Evolutionary conservation across 805 yeast genomes (phyloP).

Genomic region (Scheffersomyces lignosus): DNA sequence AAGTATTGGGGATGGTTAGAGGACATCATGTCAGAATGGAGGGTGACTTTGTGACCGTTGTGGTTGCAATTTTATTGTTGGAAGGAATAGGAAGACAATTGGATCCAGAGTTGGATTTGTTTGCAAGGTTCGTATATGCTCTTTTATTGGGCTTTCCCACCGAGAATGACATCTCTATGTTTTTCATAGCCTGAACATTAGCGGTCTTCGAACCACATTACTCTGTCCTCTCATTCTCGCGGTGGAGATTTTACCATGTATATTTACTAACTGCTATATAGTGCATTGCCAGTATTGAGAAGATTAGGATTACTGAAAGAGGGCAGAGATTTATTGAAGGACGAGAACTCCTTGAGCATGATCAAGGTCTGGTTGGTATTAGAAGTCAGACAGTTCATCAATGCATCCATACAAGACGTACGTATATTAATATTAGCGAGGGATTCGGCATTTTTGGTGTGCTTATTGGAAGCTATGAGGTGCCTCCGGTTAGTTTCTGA

Average conservation of each 20-base stretch:
- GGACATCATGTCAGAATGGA: conserved; percentile 96
- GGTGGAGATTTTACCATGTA: no score
- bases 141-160: conserved; percentile 42
- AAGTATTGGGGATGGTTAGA: conserved; percentile 87
- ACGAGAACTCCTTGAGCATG: conserved; percentile 72
- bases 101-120: conserved; percentile 89
- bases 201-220: not conserved
- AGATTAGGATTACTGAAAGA: conserved; percentile 72
- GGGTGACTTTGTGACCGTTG: conserved; percentile 92
- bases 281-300: conserved; percentile 83
- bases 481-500: not conserved
- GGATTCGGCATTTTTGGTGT: not conserved
- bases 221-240: not conserved
- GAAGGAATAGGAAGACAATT: conserved; percentile 96
- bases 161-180: conserved; percentile 22
- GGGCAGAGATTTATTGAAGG: conserved; percentile 55
- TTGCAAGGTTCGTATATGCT: conserved; percentile 87
- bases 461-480: not conserved
- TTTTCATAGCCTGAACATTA: not conserved
- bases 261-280: conserved; percentile 32
- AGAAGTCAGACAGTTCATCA: conserved; percentile 84
- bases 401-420: conserved; percentile 78
- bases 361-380: conserved; percentile 87
- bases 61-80: conserved; percentile 85
- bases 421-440: conserved; percentile 25